Evolutionary conservation across 768 basidiomycete genomes (phyloP), one percentile per base, ranked within the genome.

Genomic region (Leccinellum luteum): DNA sequence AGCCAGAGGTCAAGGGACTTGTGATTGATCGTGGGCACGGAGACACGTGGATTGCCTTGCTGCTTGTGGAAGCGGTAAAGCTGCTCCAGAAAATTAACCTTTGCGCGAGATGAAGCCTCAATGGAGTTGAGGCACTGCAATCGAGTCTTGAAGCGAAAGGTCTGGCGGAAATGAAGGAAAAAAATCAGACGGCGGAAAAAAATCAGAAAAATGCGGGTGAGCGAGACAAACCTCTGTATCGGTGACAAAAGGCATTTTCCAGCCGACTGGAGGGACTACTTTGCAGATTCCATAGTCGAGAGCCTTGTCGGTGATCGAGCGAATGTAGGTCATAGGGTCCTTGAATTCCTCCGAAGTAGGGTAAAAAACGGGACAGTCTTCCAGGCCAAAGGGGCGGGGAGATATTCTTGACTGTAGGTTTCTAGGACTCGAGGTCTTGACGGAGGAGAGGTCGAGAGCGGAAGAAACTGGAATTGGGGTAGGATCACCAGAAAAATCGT

Each of bases 31-130:
- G 89, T 90, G 57, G 97, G 97, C 32, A 98, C 89, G n/a, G 86
- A 86, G 25, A 98, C 87, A 62, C 90, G 86, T 59, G 86, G 80
- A 71, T 94, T 93, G 49, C 93, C 93, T 75, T 95, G 94, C 72
- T 98, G 95, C 66, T 91, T 89, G 75, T 98, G 97, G 73, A 90
- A 99, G 65, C 92, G 89, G 74, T 95, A 95, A 50, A 99, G 82
- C 74, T 97, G 94, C 72, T 98, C 96, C 63, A 98, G 76, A 75
- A 97, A 98, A 78, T 97, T 98, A 73, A 98, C 77, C 75, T 95
- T 97, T 51, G 97, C 96, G 64, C 97, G 81, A 59, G 94, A 95
- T 34, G 95, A 91, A 15, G 97, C 97, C 76, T 98, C 96, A 63
- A 99, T 93, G 61, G 92, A 94, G 73, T 98, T 98, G 67, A 99